phyloP scores from a whole-genome alignment of 1,139 yeast species.

The Debaryomycetaceae sp. region DNA sequence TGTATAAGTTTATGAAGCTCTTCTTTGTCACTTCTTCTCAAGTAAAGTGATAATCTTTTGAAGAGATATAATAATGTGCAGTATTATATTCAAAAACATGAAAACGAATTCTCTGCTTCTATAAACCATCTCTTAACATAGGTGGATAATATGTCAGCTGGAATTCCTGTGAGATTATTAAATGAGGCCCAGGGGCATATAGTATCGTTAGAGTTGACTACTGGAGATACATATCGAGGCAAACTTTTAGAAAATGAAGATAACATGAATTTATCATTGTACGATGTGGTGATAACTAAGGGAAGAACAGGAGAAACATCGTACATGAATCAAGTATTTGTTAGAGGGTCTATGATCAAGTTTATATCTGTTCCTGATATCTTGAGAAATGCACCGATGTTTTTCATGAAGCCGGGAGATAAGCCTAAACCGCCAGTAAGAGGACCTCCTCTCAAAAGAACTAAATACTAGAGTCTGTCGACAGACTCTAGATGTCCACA shows the following conservation, averaged over 20 bases:
- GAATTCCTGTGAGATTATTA: slow-evolving; percentile 81
- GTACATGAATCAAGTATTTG: slow-evolving; percentile 81
- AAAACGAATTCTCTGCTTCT: no score
- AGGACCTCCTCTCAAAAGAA: slow-evolving; percentile 49
- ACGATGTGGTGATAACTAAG: slow-evolving; percentile 79
- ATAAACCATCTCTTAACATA: no score
- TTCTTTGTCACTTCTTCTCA: no score
- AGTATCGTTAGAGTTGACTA: slow-evolving; percentile 75
- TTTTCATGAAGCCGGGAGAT: slow-evolving; percentile 62
- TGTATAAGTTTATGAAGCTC: no score
- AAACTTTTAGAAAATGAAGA: slow-evolving; percentile 82
- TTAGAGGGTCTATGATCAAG: slow-evolving; percentile 87
- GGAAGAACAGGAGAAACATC: slow-evolving; percentile 64
- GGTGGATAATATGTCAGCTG: slow-evolving; percentile 43
- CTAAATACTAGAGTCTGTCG: slow-evolving; percentile 19
- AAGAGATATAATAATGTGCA: no score
- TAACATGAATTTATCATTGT: slow-evolving; percentile 87
- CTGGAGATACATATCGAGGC: slow-evolving; percentile 88
- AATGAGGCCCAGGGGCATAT: slow-evolving; percentile 90
- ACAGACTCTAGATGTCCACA: not conserved
- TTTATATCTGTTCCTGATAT: slow-evolving; percentile 87
- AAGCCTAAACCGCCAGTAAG: slow-evolving; percentile 71
- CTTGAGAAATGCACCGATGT: slow-evolving; percentile 80
- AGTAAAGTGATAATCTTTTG: no score
- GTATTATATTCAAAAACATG: no score